A percentile compares a stretch with the other conserved stretches of the same genome.
These are phyloP conservation scores for Ogataea parapolymorpha DNA, from an alignment of 805 yeast species.

Conservation along the genomic window DNA sequence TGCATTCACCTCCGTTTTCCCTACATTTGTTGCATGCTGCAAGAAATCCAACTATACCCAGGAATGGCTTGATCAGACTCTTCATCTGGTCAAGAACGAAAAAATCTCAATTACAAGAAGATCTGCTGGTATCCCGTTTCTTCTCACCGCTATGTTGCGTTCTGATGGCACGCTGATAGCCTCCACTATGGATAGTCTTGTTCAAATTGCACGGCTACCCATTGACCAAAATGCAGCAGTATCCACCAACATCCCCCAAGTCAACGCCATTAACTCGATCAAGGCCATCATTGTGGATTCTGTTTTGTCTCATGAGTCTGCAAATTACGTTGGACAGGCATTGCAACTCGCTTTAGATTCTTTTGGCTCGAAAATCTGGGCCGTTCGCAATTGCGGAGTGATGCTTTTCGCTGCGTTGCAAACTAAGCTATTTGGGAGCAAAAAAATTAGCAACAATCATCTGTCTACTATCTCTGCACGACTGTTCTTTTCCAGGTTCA, in stretches of 20 bases:
- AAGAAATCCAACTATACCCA: constrained; percentile 29
- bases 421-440: constrained; percentile 71
- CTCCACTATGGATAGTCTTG: constrained; percentile 48
- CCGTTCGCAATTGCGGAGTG: constrained; percentile 85
- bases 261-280: constrained; percentile 88
- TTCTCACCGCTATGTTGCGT: constrained; percentile 71
- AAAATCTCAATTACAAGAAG: constrained; percentile 78
- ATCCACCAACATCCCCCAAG: constrained; percentile 80
- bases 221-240: constrained; percentile 38
- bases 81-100: constrained; percentile 41
- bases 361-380: constrained; percentile 73
- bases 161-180: constrained; percentile 45
- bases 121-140: constrained; percentile 87
- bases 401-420: constrained; percentile 89
- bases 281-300: constrained; percentile 72
- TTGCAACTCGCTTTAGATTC: constrained; percentile 57
- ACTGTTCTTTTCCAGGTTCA: constrained; percentile 66
- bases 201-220: constrained; percentile 53
- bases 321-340: constrained; percentile 52
- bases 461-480: constrained; percentile 40
- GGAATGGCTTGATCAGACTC: constrained; percentile 58
- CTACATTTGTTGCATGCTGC: constrained; percentile 71
- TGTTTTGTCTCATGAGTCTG: constrained; percentile 50
- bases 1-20: constrained; percentile 85
- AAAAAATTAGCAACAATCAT: constrained; percentile 33